Conservation (phyloP, 148 eudicot genomes). For the Chenopodium suecicum region DNA sequence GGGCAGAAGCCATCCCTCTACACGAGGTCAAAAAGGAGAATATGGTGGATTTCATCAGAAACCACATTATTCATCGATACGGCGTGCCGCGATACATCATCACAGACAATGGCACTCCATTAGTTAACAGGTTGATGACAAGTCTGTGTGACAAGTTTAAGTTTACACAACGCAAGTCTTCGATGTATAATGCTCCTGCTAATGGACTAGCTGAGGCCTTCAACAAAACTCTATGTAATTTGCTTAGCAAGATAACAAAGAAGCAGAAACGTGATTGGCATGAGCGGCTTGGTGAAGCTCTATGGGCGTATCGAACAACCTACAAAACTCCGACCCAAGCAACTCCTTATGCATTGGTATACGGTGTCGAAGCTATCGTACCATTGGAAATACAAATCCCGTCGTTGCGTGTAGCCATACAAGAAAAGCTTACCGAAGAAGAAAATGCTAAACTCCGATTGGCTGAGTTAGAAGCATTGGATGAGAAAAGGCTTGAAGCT, state of each 20-base stretch:
- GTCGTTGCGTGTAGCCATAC: neutral
- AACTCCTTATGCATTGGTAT: neutral
- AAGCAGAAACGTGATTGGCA: neutral
- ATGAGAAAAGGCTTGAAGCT: neutral
- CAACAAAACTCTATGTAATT: neutral
- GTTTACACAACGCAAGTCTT: neutral
- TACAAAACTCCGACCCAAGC: neutral
- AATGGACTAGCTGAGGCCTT: neutral
- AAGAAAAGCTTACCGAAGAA: neutral
- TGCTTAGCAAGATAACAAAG: neutral
- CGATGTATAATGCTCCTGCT: neutral
- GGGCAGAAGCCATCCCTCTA: neutral
- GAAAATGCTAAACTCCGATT: neutral
- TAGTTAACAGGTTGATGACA: neutral
- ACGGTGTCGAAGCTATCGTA: neutral
- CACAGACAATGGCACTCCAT: neutral
- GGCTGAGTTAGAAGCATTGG: neutral
- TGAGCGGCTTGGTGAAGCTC: neutral
- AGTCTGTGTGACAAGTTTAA: neutral
- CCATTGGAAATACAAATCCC: neutral
- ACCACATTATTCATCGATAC: no score
- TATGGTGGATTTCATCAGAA: neutral
- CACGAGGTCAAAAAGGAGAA: neutral
- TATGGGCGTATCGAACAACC: neutral
- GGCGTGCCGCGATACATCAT: neutral